Base-by-base conservation (phyloP, 139 green algal genomes). In the Auxenochlorella pyrenoidosa region DNA sequence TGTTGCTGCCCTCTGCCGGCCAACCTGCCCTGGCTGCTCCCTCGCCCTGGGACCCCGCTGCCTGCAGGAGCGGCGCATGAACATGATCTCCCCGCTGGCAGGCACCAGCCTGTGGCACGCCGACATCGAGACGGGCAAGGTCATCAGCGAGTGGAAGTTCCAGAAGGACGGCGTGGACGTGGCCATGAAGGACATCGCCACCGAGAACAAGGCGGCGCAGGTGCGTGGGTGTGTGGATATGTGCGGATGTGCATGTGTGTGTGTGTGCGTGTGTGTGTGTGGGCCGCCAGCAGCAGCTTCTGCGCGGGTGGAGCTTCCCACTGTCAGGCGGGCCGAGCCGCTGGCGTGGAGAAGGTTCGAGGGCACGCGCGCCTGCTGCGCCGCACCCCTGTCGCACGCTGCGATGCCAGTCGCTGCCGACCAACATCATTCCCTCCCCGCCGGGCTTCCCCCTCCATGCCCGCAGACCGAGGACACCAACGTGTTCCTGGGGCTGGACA, bases 401-500 rank as follows among this genome's bases (percentile, higher is more conserved):
- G 47, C 47, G 47, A 10, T 18, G 47, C 47, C 47, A 54, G 47
- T 10, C 6, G 47, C 47, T 54, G 47, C 8, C 47, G 10, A 6
- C 47, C 6, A 54, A 54, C 30, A 32, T 70, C 15, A 1, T 47
- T 70, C 41, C 1, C 2, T 5, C 73, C 47, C 76, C 34, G 1
- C 66, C 5, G 5, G 59, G 43, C 43, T 8, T 1, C 43, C 75
- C 34, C 34, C 4, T 30, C 1, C 60, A 26, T n/a, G 6, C 40
- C 22, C 59, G 12, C 91, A 94, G 76, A 85, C 94, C 79, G 94
- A 97, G 38, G 91, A 95, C 80, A 79, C 82, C 24, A 87, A 77
- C 79, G 96, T 94, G 81, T 98, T 99, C 89, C 92, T 99, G 47
- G 96, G 96, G 32, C 90, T 99, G 72, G 96, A 97, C 81, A 79